Conservation (phyloP, 768 basidiomycete genomes). For the Cystofilobasidium bisporidii region DNA sequence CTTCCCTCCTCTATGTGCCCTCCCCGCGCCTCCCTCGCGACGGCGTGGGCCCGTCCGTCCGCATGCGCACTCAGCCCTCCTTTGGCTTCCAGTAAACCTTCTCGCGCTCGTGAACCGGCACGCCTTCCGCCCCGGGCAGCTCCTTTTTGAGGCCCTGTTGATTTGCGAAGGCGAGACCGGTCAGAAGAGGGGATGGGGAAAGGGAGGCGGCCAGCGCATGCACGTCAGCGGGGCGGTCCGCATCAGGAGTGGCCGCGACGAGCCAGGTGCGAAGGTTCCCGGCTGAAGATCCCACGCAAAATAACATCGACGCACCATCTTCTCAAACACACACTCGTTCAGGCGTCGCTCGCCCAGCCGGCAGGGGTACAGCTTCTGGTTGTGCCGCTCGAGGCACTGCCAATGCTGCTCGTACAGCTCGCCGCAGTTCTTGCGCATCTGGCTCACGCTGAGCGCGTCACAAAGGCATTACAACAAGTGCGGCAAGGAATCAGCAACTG, state of each 20-base stretch:
- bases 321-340: constrained; percentile 93
- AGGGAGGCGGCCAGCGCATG: too few species aligned
- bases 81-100: constrained; percentile 1
- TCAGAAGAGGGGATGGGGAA: not conserved
- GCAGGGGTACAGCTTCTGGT: constrained; percentile 86
- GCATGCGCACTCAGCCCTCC: not conserved
- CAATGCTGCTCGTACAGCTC: constrained; percentile 82
- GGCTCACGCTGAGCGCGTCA: constrained; percentile 77
- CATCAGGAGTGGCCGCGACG: too few species aligned
- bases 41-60: too few species aligned
- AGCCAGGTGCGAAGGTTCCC: too few species aligned
- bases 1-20: not conserved
- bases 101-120: constrained; percentile 10
- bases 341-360: constrained; percentile 76
- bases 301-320: constrained; percentile 77
- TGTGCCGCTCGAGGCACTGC: constrained; percentile 86
- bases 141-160: constrained; percentile 12
- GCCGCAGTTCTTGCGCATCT: constrained; percentile 85
- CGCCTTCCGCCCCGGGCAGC: constrained; percentile 1
- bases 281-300: too few species aligned
- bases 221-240: too few species aligned
- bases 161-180: not conserved
- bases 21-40: not conserved
- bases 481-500: not conserved
- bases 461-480: too few species aligned